These are phyloP conservation scores for Isatis tinctoria DNA, from an alignment of 345 rosid genomes.

Conservation along the genomic window DNA sequence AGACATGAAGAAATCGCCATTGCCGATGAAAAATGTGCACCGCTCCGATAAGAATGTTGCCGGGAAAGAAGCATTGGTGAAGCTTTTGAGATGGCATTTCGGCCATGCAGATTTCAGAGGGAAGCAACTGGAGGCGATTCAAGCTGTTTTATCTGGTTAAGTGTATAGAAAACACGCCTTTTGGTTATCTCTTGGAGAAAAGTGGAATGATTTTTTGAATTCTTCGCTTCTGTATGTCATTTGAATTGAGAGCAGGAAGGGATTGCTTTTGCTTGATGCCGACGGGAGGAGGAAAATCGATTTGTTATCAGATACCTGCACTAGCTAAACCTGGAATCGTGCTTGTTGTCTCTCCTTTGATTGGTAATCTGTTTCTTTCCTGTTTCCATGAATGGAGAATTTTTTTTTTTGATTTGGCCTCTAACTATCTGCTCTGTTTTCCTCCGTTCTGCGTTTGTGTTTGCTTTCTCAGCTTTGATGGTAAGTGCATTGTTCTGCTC, in stretches of 20 bases:
- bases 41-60: slow-evolving; percentile 32
- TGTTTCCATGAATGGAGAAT: background rate
- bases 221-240: background rate
- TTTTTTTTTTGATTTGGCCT: background rate
- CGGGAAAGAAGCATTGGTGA: slow-evolving; percentile 68
- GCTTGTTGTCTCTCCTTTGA: slow-evolving; percentile 90
- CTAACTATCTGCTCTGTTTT: slow-evolving; percentile 8
- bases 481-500: slow-evolving; percentile 37
- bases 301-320: slow-evolving; percentile 97
- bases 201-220: background rate
- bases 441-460: slow-evolving; percentile 18
- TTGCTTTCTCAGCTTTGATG: slow-evolving; percentile 72
- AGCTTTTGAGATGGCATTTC: slow-evolving; percentile 93
- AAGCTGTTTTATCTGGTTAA: slow-evolving; percentile 79
- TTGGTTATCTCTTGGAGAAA: background rate
- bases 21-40: slow-evolving; percentile 53
- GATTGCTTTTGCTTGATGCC: slow-evolving; percentile 99
- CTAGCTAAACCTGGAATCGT: slow-evolving; percentile 81
- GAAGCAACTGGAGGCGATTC: slow-evolving; percentile 84
- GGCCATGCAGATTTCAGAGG: slow-evolving; percentile 82
- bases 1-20: slow-evolving; percentile 67
- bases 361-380: slow-evolving; percentile 46
- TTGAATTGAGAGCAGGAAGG: slow-evolving; percentile 33
- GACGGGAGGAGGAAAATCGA: slow-evolving; percentile 95
- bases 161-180: background rate